A percentile compares a stretch with the other conserved stretches of the same genome.
Evolutionary conservation across 768 basidiomycete genomes (phyloP).

Genomic region (Xerocomellus intermedius): DNA sequence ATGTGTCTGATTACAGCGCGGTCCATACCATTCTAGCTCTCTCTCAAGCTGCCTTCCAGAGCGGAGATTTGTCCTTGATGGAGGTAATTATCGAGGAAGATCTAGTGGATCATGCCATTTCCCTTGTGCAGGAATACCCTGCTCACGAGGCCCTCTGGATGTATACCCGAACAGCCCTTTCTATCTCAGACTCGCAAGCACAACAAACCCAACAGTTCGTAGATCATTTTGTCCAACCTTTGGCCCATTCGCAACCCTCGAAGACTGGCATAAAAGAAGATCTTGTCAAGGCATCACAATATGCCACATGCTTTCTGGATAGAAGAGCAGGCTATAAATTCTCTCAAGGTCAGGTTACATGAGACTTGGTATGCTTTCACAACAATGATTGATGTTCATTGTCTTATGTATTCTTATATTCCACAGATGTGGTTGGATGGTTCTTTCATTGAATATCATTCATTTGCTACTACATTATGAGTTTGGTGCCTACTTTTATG

Average conservation of each 20-base stretch:
- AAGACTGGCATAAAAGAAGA: not conserved
- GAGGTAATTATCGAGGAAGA: conserved; percentile 2
- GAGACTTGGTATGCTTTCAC: not conserved
- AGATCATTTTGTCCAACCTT: conserved; percentile 17
- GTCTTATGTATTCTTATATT: no score
- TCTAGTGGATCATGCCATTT: conserved; percentile 41
- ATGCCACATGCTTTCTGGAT: conserved; percentile 13
- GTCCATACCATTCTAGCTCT: conserved; percentile 51
- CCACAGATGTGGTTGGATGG: not conserved
- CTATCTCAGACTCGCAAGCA: not conserved
- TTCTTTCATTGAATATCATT: no score
- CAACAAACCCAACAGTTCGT: conserved; percentile 8
- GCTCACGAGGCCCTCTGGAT: conserved; percentile 64
- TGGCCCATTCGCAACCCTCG: not conserved
- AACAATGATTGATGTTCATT: not conserved
- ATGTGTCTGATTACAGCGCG: conserved; percentile 68
- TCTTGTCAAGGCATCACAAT: not conserved
- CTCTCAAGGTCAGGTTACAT: not conserved
- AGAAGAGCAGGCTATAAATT: not conserved
- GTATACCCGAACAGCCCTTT: conserved; percentile 32
- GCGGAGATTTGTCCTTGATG: conserved; percentile 1
- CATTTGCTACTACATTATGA: not conserved
- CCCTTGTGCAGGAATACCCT: conserved; percentile 51
- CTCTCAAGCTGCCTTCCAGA: conserved; percentile 17
- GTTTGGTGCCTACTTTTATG: not conserved